phyloP scores from a whole-genome alignment of 495 filamentous ascomycete species.

The Friedmanniomyces simplex region DNA sequence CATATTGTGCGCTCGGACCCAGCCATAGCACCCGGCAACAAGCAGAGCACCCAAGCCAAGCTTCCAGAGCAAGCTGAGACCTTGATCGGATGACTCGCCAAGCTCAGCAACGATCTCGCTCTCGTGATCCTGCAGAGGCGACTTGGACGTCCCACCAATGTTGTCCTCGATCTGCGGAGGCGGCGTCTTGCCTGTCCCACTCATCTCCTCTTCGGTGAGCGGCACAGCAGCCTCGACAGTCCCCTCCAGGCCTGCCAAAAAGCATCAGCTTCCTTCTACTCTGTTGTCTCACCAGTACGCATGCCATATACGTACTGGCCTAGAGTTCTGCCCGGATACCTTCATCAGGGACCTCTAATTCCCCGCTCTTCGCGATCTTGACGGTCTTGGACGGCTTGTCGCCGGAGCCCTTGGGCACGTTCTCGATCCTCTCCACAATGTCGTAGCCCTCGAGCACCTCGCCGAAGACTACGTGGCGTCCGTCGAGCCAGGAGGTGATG shows the following conservation, averaged over 20 bases:
- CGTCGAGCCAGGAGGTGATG: slow-evolving; percentile 62
- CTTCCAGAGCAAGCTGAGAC: slow-evolving; percentile 6
- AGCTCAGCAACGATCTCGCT: slow-evolving; percentile 5
- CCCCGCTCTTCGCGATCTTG: slow-evolving; percentile 91
- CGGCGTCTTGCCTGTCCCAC: not conserved
- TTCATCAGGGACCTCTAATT: slow-evolving; percentile 80
- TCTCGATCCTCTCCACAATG: slow-evolving; percentile 79
- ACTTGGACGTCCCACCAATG: slow-evolving; percentile 6
- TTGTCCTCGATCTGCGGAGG: not conserved
- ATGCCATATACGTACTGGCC: slow-evolving; percentile 24
- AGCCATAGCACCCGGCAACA: slow-evolving; percentile 3
- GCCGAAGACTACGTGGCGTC: slow-evolving; percentile 75
- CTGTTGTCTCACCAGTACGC: slow-evolving; percentile 3
- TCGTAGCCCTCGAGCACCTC: slow-evolving; percentile 60
- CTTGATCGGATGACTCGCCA: not conserved
- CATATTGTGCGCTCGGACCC: not conserved
- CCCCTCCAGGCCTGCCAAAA: slow-evolving; percentile 10
- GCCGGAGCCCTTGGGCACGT: slow-evolving; percentile 53
- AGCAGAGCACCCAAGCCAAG: slow-evolving; percentile 1
- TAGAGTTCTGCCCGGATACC: slow-evolving; percentile 98
- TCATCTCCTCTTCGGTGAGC: slow-evolving; percentile 5
- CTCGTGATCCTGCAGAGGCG: slow-evolving; percentile 5
- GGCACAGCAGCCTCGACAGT: slow-evolving; percentile 18
- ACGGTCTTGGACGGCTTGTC: slow-evolving; percentile 68
- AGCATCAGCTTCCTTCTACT: not conserved